Percentiles rank a stretch among this genome's conserved stretches.
Evolutionary conservation across 345 rosid species (phyloP).

Genomic region (Hypericum androsaemum): DNA sequence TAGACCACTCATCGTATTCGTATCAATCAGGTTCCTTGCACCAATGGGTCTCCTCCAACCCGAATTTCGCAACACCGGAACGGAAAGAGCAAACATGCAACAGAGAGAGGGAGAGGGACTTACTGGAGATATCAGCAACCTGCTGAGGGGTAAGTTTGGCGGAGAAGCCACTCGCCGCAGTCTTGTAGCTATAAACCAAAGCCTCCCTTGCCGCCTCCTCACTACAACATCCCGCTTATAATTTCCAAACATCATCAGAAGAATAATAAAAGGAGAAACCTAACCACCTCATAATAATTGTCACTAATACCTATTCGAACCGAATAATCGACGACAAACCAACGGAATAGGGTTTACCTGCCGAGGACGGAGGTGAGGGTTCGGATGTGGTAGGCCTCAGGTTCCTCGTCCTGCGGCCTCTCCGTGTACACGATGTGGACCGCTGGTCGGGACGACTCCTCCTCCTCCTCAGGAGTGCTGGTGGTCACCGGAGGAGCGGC

Average conservation of each 20-base stretch:
- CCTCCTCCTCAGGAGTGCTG: background rate
- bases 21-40: no score
- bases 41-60: no score
- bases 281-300: background rate
- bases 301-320: no score
- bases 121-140: constrained; percentile 61
- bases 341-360: no score
- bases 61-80: no score
- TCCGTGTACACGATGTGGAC: constrained; percentile 83
- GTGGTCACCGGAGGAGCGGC: constrained; percentile 10
- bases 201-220: constrained; percentile 80
- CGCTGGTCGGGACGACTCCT: constrained; percentile 25
- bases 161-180: constrained; percentile 80
- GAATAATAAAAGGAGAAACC: background rate
- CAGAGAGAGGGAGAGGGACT: constrained; percentile 10
- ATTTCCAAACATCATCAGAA: background rate
- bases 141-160: constrained; percentile 79
- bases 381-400: constrained; percentile 55
- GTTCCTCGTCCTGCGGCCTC: constrained; percentile 50
- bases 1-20: no score
- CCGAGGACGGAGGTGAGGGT: constrained; percentile 70
- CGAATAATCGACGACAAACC: no score
- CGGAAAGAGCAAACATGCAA: no score
- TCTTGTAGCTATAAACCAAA: constrained; percentile 63
- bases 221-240: constrained; percentile 18